A percentile compares a stretch with the other conserved stretches of the same genome.
phyloP scores from a whole-genome alignment of 2,329 filamentous ascomycete genomes.

The Onygenales sp. region DNA sequence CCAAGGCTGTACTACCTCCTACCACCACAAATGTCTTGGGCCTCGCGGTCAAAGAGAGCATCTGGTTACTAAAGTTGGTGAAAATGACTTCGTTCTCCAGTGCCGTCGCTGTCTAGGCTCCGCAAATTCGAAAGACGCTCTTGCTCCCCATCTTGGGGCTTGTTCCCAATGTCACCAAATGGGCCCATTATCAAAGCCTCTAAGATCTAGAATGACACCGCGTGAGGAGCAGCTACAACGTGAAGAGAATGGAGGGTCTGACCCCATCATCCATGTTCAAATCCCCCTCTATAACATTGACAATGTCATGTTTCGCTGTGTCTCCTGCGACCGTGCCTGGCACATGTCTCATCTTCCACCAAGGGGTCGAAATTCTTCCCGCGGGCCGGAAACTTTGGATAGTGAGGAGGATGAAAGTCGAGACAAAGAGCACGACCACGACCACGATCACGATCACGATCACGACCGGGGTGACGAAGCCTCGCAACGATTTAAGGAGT shows the following conservation, averaged over 20 bases:
- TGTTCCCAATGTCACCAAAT: constrained; percentile 61
- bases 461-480: constrained; percentile 41
- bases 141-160: constrained; percentile 58
- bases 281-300: constrained; percentile 63
- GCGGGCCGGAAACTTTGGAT: neutral
- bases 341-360: constrained; percentile 75
- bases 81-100: constrained; percentile 74
- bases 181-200: constrained; percentile 64
- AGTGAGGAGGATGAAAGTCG: constrained; percentile 17
- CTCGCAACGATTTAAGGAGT: constrained; percentile 59
- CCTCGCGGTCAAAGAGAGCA: constrained; percentile 68
- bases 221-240: constrained; percentile 77
- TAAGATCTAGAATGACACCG: constrained; percentile 61
- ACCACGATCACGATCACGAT: constrained; percentile 11
- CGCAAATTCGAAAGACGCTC: constrained; percentile 57
- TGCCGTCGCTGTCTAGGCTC: constrained; percentile 74
- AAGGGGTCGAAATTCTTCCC: constrained; percentile 13
- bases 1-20: constrained; percentile 78
- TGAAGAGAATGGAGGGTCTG: constrained; percentile 65
- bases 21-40: constrained; percentile 77
- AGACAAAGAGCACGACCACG: constrained; percentile 16
- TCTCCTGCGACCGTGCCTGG: constrained; percentile 64
- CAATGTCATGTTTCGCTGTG: constrained; percentile 77
- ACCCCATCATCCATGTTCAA: constrained; percentile 60
- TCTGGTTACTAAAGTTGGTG: constrained; percentile 72